Conservation (phyloP, 176 grass and related monocot species). For the Oryza longistaminata region DNA sequence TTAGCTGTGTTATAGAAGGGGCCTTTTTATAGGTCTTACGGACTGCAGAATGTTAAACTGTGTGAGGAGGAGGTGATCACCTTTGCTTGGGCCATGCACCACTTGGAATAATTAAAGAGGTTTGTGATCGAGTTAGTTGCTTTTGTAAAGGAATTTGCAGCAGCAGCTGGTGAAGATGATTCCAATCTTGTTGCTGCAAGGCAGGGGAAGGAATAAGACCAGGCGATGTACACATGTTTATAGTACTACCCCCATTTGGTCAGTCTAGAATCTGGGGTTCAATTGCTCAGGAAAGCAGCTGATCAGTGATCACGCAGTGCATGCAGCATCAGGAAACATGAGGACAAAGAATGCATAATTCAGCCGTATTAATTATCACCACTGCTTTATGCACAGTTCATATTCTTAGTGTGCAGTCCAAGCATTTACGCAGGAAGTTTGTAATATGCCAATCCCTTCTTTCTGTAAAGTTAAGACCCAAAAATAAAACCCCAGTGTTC, state of each 20-base stretch:
- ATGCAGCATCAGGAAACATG: too few relatives aligned
- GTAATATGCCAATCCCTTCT: too few relatives aligned
- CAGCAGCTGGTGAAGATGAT: slow-evolving; percentile 16
- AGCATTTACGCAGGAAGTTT: too few relatives aligned
- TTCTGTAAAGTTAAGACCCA: too few relatives aligned
- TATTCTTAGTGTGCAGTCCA: too few relatives aligned
- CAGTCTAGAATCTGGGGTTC: not conserved
- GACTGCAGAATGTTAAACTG: not conserved
- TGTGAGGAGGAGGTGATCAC: not conserved
- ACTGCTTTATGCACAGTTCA: too few relatives aligned
- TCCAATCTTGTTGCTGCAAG: slow-evolving; percentile 38
- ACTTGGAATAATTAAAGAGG: slow-evolving; percentile 42
- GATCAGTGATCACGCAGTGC: not conserved
- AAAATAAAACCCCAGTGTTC: too few relatives aligned
- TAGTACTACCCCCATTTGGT: not conserved
- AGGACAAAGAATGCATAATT: too few relatives aligned
- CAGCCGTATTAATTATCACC: too few relatives aligned
- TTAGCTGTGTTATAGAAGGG: not conserved
- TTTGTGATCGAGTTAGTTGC: slow-evolving; percentile 3
- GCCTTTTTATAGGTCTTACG: slow-evolving; percentile 19
- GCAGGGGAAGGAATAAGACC: slow-evolving; percentile 16
- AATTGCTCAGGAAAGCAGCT: not conserved
- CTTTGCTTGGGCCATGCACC: slow-evolving; percentile 27
- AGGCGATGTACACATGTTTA: not conserved
- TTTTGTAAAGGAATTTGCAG: slow-evolving; percentile 3